Base-by-base conservation (phyloP, 805 yeast genomes). In the Clavispora phyllophila region DNA sequence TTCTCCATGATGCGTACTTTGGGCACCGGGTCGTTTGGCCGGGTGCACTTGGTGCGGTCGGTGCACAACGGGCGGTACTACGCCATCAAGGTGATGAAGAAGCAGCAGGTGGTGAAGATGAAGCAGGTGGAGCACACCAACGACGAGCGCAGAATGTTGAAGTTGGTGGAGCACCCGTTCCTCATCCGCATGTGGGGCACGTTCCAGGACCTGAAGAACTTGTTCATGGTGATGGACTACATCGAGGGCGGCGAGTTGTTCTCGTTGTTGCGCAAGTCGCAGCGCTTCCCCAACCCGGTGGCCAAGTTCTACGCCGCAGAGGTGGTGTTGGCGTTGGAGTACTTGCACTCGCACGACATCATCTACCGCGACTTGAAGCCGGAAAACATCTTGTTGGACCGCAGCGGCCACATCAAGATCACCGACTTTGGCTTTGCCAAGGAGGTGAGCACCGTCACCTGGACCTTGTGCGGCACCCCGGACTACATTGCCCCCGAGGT, bases 141-240 rank as follows among this genome's bases (percentile, higher is more conserved):
- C 53, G 83, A 78, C 55, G 83, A 78, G 59, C 61, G 83, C 43
- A 62, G 82, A 50, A 78, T 78, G 78, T 62, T 78, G 31, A 75
- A 73, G 47, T 63, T 76, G 42, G 78, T 78, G 10, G 79, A 78
- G 49, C 83, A 78, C 53, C 83, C 83, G 6, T 78, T 78, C 48
- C 65, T 78, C 49, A 78, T 76, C 47, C 57, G 82, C 43, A 77
- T 78, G 82, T 78, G 83, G 83, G 83, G 83, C n/a, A 78, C 82
- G 5, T 78, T 73, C 53, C 82, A 78, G 56, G 83, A 78, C 53
- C 65, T 77, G 29, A 70, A 68, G 50, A 76, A 76, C 50, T 60
- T 78, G 43, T 78, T 78, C 48, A 77, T 78, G 82, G 75, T 78
- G 28, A 78, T 78, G 83, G 83, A 78, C 55, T 78, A 77, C 59